Evolutionary conservation across 306 rosid genomes (phyloP), one percentile per base, ranked within the genome.

Genomic region (Lupinus albus): DNA sequence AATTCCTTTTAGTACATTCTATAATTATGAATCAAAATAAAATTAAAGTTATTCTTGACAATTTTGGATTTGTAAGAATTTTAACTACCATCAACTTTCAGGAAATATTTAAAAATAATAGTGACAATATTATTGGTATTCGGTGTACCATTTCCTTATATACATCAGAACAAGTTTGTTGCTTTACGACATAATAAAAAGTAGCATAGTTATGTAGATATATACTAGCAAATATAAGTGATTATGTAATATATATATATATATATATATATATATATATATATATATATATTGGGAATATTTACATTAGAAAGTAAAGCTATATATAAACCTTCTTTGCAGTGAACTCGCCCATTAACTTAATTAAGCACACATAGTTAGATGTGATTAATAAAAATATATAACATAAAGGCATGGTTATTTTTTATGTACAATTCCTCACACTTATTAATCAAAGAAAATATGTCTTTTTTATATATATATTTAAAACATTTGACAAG

Each of bases 41-140:
- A 67, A 56, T 44, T 44, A 20, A 64, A 73, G 30, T 39, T 57
- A 57, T 33, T 59, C 11, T 13, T 4, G 28, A 32, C n/a, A 2
- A 56, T 20, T 25, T 73, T 11, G 21, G 35, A 56, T 65, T 13
- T 47, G 17, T 56, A 53, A 65, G 47, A 66, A 54, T 42, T 73
- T 44, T 7, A 0, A 1, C 41, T 47, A 9, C 20, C 4, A 11
- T 50, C n/a, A 12, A 17, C 25, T 53, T 38, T 17, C 4, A 17
- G 15, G 7, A 41, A 21, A 20, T 20, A 62, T 12, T 4, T 44
- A 44, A 4, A 12, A 11, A 44, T 1, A 11, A 11, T 42, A 39
- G 3, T 39, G 45, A 10, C 45, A 39, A 5, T 18, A 11, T 3
- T 18, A 20, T 20, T 9, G 35, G 32, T 14, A 20, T 52, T 33